These are phyloP conservation scores for Melaleuca quinquenervia DNA, from an alignment of 345 rosid genomes.

Conservation along the genomic window DNA sequence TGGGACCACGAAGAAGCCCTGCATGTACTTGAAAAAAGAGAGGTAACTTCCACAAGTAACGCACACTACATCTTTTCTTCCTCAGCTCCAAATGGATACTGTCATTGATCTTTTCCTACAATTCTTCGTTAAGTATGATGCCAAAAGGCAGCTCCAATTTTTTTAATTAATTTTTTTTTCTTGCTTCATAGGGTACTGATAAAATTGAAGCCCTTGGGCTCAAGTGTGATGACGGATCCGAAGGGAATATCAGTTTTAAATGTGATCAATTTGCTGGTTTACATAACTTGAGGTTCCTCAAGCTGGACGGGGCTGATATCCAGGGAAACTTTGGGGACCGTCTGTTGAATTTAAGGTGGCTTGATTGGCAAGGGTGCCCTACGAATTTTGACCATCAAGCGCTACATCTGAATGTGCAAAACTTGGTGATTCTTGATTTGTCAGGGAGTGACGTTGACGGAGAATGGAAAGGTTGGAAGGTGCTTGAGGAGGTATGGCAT, in stretches of 20 bases:
- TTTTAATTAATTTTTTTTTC: not conserved
- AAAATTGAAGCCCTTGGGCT: too few relatives aligned
- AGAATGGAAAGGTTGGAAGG: not conserved
- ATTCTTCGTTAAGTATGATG: not conserved
- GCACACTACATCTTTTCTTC: not conserved
- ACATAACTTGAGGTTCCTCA: too few relatives aligned
- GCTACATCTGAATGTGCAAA: not conserved
- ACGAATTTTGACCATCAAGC: not conserved
- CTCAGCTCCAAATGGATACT: too few relatives aligned
- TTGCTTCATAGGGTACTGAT: not conserved
- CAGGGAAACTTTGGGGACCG: too few relatives aligned
- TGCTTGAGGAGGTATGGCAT: not conserved
- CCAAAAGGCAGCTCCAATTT: not conserved
- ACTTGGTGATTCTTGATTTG: not conserved
- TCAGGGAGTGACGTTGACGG: not conserved
- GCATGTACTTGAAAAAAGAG: not conserved
- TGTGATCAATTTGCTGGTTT: too few relatives aligned
- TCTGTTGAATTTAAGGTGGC: too few relatives aligned
- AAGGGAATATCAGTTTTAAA: too few relatives aligned
- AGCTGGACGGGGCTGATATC: too few relatives aligned
- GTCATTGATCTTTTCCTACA: too few relatives aligned
- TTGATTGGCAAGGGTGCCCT: not conserved
- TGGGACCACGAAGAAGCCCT: not conserved
- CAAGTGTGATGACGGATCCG: too few relatives aligned
- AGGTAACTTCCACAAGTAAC: not conserved